Evolutionary conservation across 345 rosid species (phyloP), one percentile per base, ranked within the genome.

Genomic region (Trapa incisa): DNA sequence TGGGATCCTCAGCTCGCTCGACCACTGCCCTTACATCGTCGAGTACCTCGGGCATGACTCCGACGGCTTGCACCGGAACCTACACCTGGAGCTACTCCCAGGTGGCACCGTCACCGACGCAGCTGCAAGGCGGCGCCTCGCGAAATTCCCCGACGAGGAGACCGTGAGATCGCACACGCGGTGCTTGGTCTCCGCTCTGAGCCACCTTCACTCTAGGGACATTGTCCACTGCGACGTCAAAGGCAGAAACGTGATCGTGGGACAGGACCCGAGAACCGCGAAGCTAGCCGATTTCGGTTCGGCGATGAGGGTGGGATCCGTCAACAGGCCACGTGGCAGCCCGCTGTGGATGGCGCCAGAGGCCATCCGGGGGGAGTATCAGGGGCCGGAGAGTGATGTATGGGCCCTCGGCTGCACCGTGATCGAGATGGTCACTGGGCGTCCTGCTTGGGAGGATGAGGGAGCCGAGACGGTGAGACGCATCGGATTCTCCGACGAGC

Each of bases 331-430:
- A 37, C 91, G 94, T 43, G 96, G 96, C 73, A 89, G 94, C 47
- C 96, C 96, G 13, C 79, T 89, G 12, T 89, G 94, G 96, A 89
- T 89, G 94, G 96, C 96, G 33, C 96, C 96, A 71, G 96, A 89
- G 81, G 96, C 87, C 66, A 63, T 89, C 1, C 78, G 92, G 48
- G 62, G 85, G 5, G 90, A 87, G 76, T 78, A 32, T 33, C 94
- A 83, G 75, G 92, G 94, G 39, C 86, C 92, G 70, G 83, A 85
- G 67, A 87, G 96, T 56, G 96, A 89, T 67, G 85, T 89, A 1
- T 89, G 96, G 96, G 84, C 96, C 22, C 22, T 89, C 14, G 94
- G 96, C 0, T 87, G 96, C 76, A 85, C 94, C 6, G 52, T 85
- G 37, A 72, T 89, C 61, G 96, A 87, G 82, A 89, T 89, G 91